A percentile compares a stretch with the other conserved stretches of the same genome.
Evolutionary conservation across 2,329 filamentous ascomycete genomes (phyloP).

Genomic region (Sordariomycetes sp.): DNA sequence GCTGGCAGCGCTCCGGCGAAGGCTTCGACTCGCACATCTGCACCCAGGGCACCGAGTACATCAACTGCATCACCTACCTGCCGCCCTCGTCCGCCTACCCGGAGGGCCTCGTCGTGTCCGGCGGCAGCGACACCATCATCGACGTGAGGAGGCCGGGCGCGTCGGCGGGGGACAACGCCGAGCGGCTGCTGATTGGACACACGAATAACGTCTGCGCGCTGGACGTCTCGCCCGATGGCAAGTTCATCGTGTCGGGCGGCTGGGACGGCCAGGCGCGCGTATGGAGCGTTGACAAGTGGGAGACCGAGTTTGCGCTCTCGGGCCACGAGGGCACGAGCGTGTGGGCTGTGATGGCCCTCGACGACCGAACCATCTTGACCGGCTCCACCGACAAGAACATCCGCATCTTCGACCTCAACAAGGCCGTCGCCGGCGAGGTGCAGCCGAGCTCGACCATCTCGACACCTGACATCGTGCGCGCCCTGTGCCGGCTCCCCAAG

Average conservation of each 20-base stretch:
- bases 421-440: slow-evolving; percentile 41
- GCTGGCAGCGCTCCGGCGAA: slow-evolving; percentile 61
- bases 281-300: slow-evolving; percentile 82
- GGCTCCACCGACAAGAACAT: slow-evolving; percentile 86
- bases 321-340: slow-evolving; percentile 65
- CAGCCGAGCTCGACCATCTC: slow-evolving; percentile 44
- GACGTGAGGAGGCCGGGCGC: slow-evolving; percentile 70
- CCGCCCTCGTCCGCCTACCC: slow-evolving; percentile 58
- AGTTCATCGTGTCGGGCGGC: slow-evolving; percentile 76
- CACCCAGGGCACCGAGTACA: slow-evolving; percentile 71
- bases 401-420: slow-evolving; percentile 66
- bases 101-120: slow-evolving; percentile 75
- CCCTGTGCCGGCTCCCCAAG: slow-evolving; percentile 70
- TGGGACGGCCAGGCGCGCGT: slow-evolving; percentile 87
- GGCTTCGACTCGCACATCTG: slow-evolving; percentile 69
- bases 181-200: slow-evolving; percentile 79
- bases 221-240: slow-evolving; percentile 62
- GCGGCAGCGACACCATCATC: slow-evolving; percentile 86
- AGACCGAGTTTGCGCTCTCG: slow-evolving; percentile 57
- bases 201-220: slow-evolving; percentile 79
- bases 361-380: slow-evolving; percentile 74
- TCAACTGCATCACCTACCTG: slow-evolving; percentile 75
- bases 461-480: slow-evolving; percentile 75
- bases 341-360: slow-evolving; percentile 83
- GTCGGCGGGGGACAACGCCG: slow-evolving; percentile 62